Conservation (phyloP, 2,329 filamentous ascomycete species). For the Trichoderma atrobrunneum region DNA sequence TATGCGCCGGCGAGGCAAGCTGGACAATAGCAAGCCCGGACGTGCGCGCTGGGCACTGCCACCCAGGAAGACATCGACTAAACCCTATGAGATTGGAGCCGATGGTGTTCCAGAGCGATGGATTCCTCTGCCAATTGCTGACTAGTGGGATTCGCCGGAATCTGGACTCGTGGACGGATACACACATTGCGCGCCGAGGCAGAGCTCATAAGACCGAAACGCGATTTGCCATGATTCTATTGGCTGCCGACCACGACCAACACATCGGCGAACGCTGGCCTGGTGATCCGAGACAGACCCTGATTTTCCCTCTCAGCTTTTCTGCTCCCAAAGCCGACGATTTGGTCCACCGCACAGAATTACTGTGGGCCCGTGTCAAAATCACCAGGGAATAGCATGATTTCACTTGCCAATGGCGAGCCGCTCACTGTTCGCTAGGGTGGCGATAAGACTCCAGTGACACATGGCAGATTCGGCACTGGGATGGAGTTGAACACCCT, state of each 20-base stretch:
- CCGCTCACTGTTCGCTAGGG: neutral
- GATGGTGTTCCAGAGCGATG: conserved; percentile 61
- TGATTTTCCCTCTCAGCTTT: neutral
- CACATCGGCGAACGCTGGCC: neutral
- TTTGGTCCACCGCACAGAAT: neutral
- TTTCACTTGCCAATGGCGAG: conserved; percentile 3
- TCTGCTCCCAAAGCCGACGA: neutral
- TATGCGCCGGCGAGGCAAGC: conserved; percentile 64
- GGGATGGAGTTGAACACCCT: neutral
- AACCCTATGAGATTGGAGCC: conserved; percentile 54
- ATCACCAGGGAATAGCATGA: neutral
- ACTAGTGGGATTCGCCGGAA: neutral
- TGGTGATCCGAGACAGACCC: neutral
- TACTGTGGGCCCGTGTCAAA: neutral
- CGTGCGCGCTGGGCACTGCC: conserved; percentile 67
- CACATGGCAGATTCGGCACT: conserved; percentile 15
- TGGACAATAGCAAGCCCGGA: conserved; percentile 64
- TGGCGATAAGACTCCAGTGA: conserved; percentile 9
- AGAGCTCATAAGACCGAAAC: neutral
- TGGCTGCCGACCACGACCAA: neutral
- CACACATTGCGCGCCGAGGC: neutral
- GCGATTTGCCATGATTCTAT: neutral
- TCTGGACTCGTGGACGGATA: neutral
- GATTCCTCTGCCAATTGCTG: conserved; percentile 38
- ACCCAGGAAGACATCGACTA: conserved; percentile 54